Evolutionary conservation across 2,329 filamentous ascomycete genomes (phyloP).

Genomic region (Polychaeton citri): DNA sequence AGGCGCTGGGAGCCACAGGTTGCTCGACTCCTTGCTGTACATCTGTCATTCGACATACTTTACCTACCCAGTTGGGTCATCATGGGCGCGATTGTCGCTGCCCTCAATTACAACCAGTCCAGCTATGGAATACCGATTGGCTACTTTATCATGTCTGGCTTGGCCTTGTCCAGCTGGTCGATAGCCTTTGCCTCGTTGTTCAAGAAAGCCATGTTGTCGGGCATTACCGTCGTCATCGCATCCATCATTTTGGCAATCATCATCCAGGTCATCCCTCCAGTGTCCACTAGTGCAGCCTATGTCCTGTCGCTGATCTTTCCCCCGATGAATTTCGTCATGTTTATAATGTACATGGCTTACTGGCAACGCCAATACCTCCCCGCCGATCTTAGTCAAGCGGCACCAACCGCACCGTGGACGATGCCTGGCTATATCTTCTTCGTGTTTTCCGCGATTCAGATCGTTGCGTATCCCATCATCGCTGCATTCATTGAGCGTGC

Average conservation of each 20-base stretch:
- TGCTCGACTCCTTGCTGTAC: constrained; percentile 60
- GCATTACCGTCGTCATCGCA: constrained; percentile 57
- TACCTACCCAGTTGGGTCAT: constrained; percentile 73
- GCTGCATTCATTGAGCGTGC: constrained; percentile 59
- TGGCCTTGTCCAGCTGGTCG: constrained; percentile 62
- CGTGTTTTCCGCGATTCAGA: constrained; percentile 63
- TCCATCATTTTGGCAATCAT: constrained; percentile 62
- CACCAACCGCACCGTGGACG: constrained; percentile 42
- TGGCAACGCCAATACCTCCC: constrained; percentile 49
- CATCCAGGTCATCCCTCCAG: constrained; percentile 54
- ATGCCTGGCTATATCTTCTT: constrained; percentile 62
- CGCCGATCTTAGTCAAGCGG: constrained; percentile 45
- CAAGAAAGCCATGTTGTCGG: constrained; percentile 68
- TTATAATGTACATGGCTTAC: constrained; percentile 56
- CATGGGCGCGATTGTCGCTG: constrained; percentile 54
- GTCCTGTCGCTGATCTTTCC: constrained; percentile 63
- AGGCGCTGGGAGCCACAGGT: constrained; percentile 61
- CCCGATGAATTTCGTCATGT: constrained; percentile 73
- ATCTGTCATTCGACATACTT: constrained; percentile 62
- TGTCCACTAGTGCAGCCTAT: constrained; percentile 44
- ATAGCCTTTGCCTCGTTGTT: constrained; percentile 69
- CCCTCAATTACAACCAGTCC: constrained; percentile 39
- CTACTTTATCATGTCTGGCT: constrained; percentile 43
- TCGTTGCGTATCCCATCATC: constrained; percentile 59
- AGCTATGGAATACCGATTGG: background rate